Evolutionary conservation across 371 early-diverging fungal species (phyloP).

Genomic region (Syncephalastrum sp.): DNA sequence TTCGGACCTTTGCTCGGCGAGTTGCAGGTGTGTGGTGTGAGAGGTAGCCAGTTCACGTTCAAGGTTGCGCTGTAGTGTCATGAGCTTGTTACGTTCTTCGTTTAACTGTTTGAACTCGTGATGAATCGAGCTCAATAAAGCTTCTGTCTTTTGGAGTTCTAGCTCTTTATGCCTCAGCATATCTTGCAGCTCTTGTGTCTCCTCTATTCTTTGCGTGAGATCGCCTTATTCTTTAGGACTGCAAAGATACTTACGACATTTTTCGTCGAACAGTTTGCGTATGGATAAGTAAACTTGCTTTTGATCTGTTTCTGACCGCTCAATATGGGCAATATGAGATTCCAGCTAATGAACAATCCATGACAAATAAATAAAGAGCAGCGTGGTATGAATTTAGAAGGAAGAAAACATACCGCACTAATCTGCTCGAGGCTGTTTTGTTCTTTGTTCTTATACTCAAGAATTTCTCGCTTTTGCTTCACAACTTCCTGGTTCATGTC

Average conservation of each 20-base stretch:
- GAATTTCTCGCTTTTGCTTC: conserved; percentile 47
- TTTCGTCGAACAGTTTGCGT: conserved; percentile 46
- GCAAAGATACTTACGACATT: conserved; percentile 39
- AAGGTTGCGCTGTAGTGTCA: conserved; percentile 33
- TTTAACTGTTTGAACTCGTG: conserved; percentile 35
- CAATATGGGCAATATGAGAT: conserved; percentile 44
- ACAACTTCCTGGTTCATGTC: conserved; percentile 49
- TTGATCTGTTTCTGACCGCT: conserved; percentile 47
- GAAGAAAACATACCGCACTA: conserved; percentile 33
- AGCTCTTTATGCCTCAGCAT: conserved; percentile 43
- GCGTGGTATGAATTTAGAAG: neutral
- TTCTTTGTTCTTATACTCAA: conserved; percentile 55
- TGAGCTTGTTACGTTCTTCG: conserved; percentile 42
- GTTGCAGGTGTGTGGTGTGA: conserved; percentile 41
- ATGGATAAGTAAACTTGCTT: conserved; percentile 51
- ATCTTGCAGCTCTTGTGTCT: conserved; percentile 49
- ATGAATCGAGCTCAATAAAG: conserved; percentile 29
- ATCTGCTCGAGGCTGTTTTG: conserved; percentile 54
- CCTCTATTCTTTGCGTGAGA: conserved; percentile 21
- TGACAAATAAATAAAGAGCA: conserved; percentile 1
- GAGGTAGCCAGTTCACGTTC: conserved; percentile 43
- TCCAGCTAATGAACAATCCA: conserved; percentile 32
- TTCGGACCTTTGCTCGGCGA: conserved; percentile 50
- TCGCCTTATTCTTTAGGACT: too few species aligned
- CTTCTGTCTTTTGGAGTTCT: conserved; percentile 37